Evolutionary conservation across 1,139 yeast genomes (phyloP).

Genomic region (Suhomyces bokatorum): DNA sequence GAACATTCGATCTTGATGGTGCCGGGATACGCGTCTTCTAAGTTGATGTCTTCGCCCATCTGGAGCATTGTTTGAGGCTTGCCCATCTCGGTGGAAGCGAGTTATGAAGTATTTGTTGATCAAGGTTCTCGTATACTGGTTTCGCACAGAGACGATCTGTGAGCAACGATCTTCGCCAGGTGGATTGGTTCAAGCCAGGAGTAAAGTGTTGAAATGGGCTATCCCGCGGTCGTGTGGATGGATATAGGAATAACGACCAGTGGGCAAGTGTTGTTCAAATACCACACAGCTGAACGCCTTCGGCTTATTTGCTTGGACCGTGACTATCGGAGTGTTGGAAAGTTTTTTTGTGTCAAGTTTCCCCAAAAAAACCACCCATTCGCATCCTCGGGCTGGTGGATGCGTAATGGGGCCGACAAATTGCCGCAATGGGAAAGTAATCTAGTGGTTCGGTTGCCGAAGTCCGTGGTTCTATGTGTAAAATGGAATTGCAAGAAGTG

Average conservation of each 20-base stretch:
- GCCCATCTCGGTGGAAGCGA: conserved; percentile 5
- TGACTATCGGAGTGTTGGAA: conserved; percentile 12
- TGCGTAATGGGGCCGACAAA: conserved; percentile 10
- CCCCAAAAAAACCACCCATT: conserved; percentile 6
- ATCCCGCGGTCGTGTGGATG: no score
- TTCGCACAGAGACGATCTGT: background rate
- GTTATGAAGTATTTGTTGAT: background rate
- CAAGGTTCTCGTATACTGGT: background rate
- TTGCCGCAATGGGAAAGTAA: conserved; percentile 9
- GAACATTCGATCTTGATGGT: conserved; percentile 47
- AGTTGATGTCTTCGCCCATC: conserved; percentile 14
- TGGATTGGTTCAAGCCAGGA: no score
- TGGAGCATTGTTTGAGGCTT: conserved; percentile 17
- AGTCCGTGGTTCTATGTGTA: background rate
- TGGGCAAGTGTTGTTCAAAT: background rate
- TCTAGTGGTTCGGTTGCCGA: background rate
- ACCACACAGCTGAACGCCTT: background rate
- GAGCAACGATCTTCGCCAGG: background rate
- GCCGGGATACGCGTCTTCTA: conserved; percentile 37
- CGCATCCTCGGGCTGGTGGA: conserved; percentile 9
- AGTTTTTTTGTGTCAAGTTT: conserved; percentile 11
- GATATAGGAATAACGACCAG: background rate
- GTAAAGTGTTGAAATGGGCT: no score
- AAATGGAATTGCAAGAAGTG: background rate
- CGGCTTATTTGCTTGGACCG: background rate